phyloP scores from a whole-genome alignment of 345 rosid genomes.

The Gossypium anomalum region DNA sequence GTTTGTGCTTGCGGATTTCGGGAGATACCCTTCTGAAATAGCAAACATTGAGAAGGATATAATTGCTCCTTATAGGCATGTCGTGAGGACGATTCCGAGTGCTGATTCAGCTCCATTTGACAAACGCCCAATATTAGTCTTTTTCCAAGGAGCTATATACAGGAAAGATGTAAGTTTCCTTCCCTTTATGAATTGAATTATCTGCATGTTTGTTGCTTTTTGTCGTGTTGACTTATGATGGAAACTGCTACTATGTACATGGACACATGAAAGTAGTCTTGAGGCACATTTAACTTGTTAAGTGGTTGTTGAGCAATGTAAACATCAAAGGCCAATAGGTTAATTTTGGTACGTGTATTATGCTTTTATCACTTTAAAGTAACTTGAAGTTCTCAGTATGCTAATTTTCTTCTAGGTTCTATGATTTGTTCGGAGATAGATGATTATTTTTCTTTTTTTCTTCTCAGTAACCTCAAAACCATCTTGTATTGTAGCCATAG shows the following conservation, averaged over 20 bases:
- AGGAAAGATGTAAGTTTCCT: constrained; percentile 76
- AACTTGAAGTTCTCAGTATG: background rate
- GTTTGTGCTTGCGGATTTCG: constrained; percentile 93
- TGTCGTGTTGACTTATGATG: background rate
- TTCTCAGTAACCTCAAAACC: background rate
- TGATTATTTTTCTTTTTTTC: background rate
- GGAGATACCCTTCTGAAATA: constrained; percentile 62
- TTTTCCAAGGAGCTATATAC: constrained; percentile 88
- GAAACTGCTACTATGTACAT: background rate
- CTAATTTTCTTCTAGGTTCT: background rate
- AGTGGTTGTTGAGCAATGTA: background rate
- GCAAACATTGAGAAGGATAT: constrained; percentile 77
- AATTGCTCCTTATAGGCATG: constrained; percentile 85
- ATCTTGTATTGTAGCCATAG: background rate
- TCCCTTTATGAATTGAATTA: constrained; percentile 9
- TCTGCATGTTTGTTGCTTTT: constrained; percentile 3
- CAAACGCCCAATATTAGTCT: constrained; percentile 59
- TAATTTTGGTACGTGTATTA: background rate
- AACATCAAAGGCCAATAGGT: background rate
- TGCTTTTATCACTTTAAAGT: background rate
- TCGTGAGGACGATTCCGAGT: constrained; percentile 49
- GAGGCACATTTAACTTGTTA: background rate
- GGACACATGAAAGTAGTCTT: background rate
- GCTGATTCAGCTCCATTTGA: constrained; percentile 57
- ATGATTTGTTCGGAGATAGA: background rate